Conservation (phyloP, 1,284 basidiomycete species). For the Gomphus sp. region DNA sequence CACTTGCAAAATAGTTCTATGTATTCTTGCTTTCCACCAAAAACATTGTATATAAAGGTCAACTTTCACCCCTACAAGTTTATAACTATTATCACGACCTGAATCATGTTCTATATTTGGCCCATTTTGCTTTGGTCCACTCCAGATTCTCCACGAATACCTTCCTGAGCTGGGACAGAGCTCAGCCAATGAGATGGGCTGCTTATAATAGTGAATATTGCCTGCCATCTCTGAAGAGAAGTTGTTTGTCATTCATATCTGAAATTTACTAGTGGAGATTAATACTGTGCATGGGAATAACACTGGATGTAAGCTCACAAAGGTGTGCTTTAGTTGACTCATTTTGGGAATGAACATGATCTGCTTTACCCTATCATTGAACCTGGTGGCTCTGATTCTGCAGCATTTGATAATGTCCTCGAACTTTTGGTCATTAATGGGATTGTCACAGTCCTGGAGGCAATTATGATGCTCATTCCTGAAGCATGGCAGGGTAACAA, state of each 20-base stretch:
- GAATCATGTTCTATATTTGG: slow-evolving; percentile 91
- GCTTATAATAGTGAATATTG: slow-evolving; percentile 82
- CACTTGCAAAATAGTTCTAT: slow-evolving; percentile 93
- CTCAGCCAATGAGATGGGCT: slow-evolving; percentile 72
- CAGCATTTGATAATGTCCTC: slow-evolving; percentile 95
- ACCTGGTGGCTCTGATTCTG: slow-evolving; percentile 89
- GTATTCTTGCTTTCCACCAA: slow-evolving; percentile 60
- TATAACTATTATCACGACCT: slow-evolving; percentile 98
- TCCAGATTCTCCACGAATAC: too few species aligned
- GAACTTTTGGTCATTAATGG: slow-evolving; percentile 93
- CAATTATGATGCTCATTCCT: too few species aligned
- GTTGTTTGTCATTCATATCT: slow-evolving; percentile 12
- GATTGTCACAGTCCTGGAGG: slow-evolving; percentile 90
- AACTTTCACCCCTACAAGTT: slow-evolving; percentile 91
- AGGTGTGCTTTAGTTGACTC: slow-evolving; percentile 81
- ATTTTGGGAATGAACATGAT: slow-evolving; percentile 87
- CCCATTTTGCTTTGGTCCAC: slow-evolving; percentile 36
- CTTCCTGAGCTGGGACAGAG: too few species aligned
- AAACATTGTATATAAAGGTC: slow-evolving; percentile 93
- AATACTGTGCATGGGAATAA: slow-evolving; percentile 97
- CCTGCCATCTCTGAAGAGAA: neutral
- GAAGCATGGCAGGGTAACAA: too few species aligned
- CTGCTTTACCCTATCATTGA: slow-evolving; percentile 94
- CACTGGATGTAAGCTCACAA: slow-evolving; percentile 96
- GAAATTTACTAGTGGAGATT: slow-evolving; percentile 67